Percentiles rank a stretch among this genome's conserved stretches.
Conservation (phyloP, 2,329 filamentous ascomycete species). For the Chlorencoelia australis region DNA sequence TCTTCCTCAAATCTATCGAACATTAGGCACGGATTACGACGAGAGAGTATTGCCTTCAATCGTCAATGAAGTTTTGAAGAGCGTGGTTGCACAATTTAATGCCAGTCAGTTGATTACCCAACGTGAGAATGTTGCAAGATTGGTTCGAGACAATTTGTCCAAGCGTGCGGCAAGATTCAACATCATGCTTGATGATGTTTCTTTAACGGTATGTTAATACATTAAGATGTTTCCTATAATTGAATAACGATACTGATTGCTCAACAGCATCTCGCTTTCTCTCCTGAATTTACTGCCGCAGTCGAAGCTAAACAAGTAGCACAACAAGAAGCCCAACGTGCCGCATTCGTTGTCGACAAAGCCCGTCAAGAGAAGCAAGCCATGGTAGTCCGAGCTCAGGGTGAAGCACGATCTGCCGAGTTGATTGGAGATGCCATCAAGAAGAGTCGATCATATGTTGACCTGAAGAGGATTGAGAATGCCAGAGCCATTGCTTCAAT, state of each 20-base stretch:
- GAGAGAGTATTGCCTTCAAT: slow-evolving; percentile 95
- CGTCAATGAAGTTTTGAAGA: slow-evolving; percentile 97
- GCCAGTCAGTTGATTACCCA: slow-evolving; percentile 97
- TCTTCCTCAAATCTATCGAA: slow-evolving; percentile 94
- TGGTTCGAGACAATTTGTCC: slow-evolving; percentile 89
- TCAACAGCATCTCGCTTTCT: slow-evolving; percentile 57
- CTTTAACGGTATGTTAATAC: slow-evolving; percentile 69
- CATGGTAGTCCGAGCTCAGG: slow-evolving; percentile 95
- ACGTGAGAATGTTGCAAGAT: slow-evolving; percentile 86
- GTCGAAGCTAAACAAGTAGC: slow-evolving; percentile 67
- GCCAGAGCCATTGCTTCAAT: slow-evolving; percentile 80
- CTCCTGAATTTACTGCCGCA: slow-evolving; percentile 62
- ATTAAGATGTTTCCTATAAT: background rate
- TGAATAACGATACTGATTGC: slow-evolving; percentile 1
- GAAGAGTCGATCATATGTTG: slow-evolving; percentile 95
- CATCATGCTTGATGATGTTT: slow-evolving; percentile 94
- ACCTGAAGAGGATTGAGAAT: slow-evolving; percentile 97
- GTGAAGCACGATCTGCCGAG: slow-evolving; percentile 95
- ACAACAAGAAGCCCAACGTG: slow-evolving; percentile 90
- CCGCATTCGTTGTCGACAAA: slow-evolving; percentile 97
- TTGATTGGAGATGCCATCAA: slow-evolving; percentile 99
- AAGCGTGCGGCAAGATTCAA: slow-evolving; percentile 91
- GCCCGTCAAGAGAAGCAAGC: slow-evolving; percentile 99
- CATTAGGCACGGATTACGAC: slow-evolving; percentile 90
- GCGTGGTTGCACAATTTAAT: slow-evolving; percentile 97